A percentile compares a stretch with the other conserved stretches of the same genome.
These are phyloP conservation scores for Penicillium malachiteum DNA, from an alignment of 495 filamentous ascomycete genomes.

Conservation along the genomic window DNA sequence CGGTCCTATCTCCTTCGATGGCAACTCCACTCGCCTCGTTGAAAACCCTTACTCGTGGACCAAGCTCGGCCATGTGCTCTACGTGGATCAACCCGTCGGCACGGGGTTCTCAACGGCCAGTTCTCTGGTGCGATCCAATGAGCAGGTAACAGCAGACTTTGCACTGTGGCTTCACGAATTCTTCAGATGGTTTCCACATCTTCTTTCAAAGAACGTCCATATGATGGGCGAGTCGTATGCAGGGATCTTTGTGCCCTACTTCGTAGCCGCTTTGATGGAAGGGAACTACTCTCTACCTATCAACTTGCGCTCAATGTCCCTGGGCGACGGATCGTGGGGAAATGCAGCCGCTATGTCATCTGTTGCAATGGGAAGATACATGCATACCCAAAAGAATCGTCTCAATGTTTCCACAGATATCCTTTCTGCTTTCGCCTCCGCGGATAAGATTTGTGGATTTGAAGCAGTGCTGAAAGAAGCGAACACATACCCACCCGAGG, in stretches of 20 bases:
- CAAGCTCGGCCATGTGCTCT: slow-evolving; percentile 39
- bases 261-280: slow-evolving; percentile 34
- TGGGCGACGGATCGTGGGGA: slow-evolving; percentile 37
- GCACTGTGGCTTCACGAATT: slow-evolving; percentile 37
- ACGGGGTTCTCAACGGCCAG: slow-evolving; percentile 39
- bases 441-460: slow-evolving; percentile 37
- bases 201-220: slow-evolving; percentile 36
- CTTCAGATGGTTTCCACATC: slow-evolving; percentile 31
- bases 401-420: slow-evolving; percentile 31
- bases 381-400: slow-evolving; percentile 19
- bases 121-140: slow-evolving; percentile 24
- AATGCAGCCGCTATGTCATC: slow-evolving; percentile 35
- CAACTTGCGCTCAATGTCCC: slow-evolving; percentile 35
- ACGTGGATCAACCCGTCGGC: slow-evolving; percentile 45
- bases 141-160: slow-evolving; percentile 34
- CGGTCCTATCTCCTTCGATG: slow-evolving; percentile 29
- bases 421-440: slow-evolving; percentile 25
- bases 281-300: slow-evolving; percentile 27
- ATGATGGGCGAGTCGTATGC: slow-evolving; percentile 45
- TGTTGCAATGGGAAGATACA: slow-evolving; percentile 26
- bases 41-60: slow-evolving; percentile 41
- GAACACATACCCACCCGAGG: slow-evolving; percentile 30
- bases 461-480: slow-evolving; percentile 28
- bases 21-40: slow-evolving; percentile 25
- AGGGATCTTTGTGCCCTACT: slow-evolving; percentile 43